Base-by-base conservation (phyloP, 2,329 filamentous ascomycete genomes). In the Cladosporium oxysporum region DNA sequence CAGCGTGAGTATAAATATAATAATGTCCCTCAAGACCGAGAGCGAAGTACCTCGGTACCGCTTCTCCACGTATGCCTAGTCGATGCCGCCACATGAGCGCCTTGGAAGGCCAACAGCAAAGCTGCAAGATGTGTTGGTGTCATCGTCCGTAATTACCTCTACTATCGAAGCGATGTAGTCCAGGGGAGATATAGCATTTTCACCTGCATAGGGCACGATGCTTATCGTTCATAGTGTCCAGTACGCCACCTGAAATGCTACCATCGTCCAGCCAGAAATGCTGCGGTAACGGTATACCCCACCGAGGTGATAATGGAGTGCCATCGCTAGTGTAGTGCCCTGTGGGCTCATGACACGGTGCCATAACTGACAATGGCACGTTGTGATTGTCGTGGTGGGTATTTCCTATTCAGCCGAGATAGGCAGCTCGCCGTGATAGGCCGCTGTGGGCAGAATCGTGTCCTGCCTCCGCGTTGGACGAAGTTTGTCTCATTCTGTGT, bases 241-340 rank as follows among this genome's bases (percentile, higher is more conserved):
- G 23, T 28, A 35, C 29, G 29, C 31, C 7, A 37, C 31, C 55
- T 23, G n/a, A 41, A 41, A 33, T 23, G 55, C 31, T 37, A 58
- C 55, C n/a, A 28, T 58, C 33, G n/a, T 58, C 14, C n/a, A 28
- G 31, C 55, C 10, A 28, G 18, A 10, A 33, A 58, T 58, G 55
- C 29, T 58, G 55, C 55, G 29, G 55, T 58, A 23, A 21, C 55
- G 33, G 29, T 37, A 41, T 37, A 35, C 55, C 31, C 55, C 55
- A 58, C 55, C 55, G 11, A 41, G 31, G 33, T 33, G 55, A 58
- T 58, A 58, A 41, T 10, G 33, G 28, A 41, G 55, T 58, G 33
- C 55, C 55, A 58, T 58, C 55, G 33, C 55, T 37, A 58, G 21
- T 21, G 37, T 58, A 58, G 55, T 41, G 55, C 55, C 10, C 21